Base-by-base conservation (phyloP, 306 rosid species). In the Dalbergia cultrata region DNA sequence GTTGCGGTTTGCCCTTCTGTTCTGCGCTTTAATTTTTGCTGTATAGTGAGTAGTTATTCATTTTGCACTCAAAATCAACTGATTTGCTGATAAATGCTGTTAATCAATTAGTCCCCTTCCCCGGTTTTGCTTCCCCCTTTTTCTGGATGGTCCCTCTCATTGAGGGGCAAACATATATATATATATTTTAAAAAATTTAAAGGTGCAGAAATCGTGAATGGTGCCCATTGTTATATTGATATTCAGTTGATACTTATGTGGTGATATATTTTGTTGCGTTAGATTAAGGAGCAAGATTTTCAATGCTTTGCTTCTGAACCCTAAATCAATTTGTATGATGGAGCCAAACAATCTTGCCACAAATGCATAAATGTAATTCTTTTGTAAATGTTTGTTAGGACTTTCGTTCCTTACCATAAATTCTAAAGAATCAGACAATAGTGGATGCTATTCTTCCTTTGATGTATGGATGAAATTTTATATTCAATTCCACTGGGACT, bases 131-230 rank as follows among this genome's bases (percentile, higher is more conserved):
- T 65, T 50, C 62, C 35, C 49, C 39, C 12, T 41, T 57, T 57
- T 18, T 37, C 34, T 6, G n/a, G 65, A 49, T 19, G 7, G 7
- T 49, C 34, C 68, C 21, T 62, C 12, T 69, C 13, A 9, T 12
- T 33, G 67, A 74, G 54, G 57, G 41, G 18, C 43, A 76, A 43
- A n/a, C n/a, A n/a, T n/a, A n/a, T n/a, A n/a, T n/a, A n/a, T n/a
- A n/a, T n/a, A n/a, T n/a, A n/a, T n/a, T n/a, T n/a, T n/a, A n/a
- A n/a, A n/a, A n/a, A n/a, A 62, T 70, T 19, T 26, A 0, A 62
- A 53, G 56, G 44, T 71, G 49, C 14, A 26, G 52, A 33, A 26
- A 19, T 56, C 18, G 67, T 54, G 9, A 31, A 13, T 44, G 12
- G 33, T 67, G 50, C 72, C 72, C 16, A 19, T 5, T 4, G 8